Percentiles rank a stretch among this genome's conserved stretches.
Conservation (phyloP, 2,329 filamentous ascomycete genomes). For the Clarireedia sp. region DNA sequence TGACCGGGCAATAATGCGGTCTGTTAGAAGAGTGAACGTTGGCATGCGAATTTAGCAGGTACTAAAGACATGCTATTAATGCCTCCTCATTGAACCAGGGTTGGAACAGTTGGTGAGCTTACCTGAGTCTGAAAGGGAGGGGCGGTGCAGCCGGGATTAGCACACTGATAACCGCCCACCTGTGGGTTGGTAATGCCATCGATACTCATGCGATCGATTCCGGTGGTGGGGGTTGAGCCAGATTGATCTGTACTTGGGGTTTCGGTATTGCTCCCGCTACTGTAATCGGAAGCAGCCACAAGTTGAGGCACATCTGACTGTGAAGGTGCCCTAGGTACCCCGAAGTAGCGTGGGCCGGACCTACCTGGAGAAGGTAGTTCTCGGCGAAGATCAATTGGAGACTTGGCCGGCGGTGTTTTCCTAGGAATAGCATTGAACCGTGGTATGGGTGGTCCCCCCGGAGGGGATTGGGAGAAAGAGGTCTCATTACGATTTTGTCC, state of each 20-base stretch:
- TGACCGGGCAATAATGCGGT: conserved; percentile 58
- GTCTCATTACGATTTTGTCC: conserved; percentile 13
- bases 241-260: conserved; percentile 40
- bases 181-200: conserved; percentile 49
- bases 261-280: conserved; percentile 33
- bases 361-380: conserved; percentile 32
- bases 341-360: conserved; percentile 12
- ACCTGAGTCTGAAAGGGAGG: conserved; percentile 69
- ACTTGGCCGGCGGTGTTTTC: conserved; percentile 26
- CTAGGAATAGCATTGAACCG: conserved; percentile 18
- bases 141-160: conserved; percentile 57
- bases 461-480: conserved; percentile 26
- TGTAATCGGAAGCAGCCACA: conserved; percentile 22
- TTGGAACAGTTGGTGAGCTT: conserved; percentile 4
- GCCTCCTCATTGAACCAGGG: neutral
- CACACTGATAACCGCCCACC: conserved; percentile 50
- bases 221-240: conserved; percentile 35
- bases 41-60: conserved; percentile 70
- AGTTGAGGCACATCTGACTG: conserved; percentile 22
- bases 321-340: conserved; percentile 18
- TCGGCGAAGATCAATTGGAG: conserved; percentile 34
- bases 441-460: conserved; percentile 16
- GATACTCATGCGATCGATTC: conserved; percentile 49
- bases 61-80: conserved; percentile 32
- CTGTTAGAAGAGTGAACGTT: conserved; percentile 60